phyloP scores from a whole-genome alignment of 306 rosid species.

The Ormosia semicastrata region DNA sequence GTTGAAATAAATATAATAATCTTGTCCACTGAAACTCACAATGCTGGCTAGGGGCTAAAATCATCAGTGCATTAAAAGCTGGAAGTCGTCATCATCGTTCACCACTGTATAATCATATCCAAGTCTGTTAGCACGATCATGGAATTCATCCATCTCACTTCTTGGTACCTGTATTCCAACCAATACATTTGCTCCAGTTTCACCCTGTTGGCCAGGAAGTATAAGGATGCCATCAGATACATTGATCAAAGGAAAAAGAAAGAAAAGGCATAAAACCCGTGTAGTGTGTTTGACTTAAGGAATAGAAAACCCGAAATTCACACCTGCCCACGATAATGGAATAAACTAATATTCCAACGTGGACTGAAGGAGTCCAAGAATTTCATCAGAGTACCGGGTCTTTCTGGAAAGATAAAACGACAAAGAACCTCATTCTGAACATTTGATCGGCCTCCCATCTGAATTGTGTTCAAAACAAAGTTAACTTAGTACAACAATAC shows the following conservation, averaged over 20 bases:
- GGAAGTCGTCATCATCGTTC: slow-evolving; percentile 51
- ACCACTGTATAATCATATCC: slow-evolving; percentile 75
- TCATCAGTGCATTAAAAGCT: slow-evolving; percentile 72
- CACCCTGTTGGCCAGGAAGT: slow-evolving; percentile 59
- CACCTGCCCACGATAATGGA: slow-evolving; percentile 87
- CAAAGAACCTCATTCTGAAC: slow-evolving; percentile 81
- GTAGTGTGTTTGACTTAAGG: neutral
- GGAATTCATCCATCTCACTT: slow-evolving; percentile 67
- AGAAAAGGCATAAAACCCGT: neutral
- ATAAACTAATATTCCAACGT: slow-evolving; percentile 89
- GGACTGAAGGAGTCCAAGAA: slow-evolving; percentile 90
- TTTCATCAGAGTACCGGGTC: slow-evolving; percentile 88
- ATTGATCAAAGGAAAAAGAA: neutral
- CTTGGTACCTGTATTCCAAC: slow-evolving; percentile 77
- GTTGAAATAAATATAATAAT: slow-evolving; percentile 8
- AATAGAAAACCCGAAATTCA: neutral
- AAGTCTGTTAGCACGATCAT: slow-evolving; percentile 44
- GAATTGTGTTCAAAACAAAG: slow-evolving; percentile 33
- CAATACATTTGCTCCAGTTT: slow-evolving; percentile 77
- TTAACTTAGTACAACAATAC: slow-evolving; percentile 9
- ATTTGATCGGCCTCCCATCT: slow-evolving; percentile 82
- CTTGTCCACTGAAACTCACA: neutral
- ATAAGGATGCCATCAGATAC: slow-evolving; percentile 16
- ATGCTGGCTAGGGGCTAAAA: neutral
- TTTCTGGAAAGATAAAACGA: slow-evolving; percentile 85